Evolutionary conservation across 208 protist species (phyloP), one percentile per base, ranked within the genome.

Genomic region (Porcisia hertigi): DNA sequence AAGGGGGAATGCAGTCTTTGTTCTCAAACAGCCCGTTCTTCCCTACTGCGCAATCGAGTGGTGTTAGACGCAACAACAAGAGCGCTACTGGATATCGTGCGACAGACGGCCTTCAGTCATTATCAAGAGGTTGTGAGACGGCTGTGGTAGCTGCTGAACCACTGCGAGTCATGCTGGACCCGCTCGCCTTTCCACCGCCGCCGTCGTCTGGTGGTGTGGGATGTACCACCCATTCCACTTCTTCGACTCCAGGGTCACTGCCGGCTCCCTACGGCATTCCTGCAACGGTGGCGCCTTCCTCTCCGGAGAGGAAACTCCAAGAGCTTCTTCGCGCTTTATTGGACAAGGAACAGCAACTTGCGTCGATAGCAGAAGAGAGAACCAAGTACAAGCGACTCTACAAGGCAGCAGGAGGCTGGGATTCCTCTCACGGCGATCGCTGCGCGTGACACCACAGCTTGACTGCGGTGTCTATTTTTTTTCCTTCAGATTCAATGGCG

Each of bases 281-380:
- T 14, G 43, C 47, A 12, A 16, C 49, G 12, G 43, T 59, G 52
- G 23, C 69, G n/a, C 18, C 69, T 45, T 20, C 16, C 39, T 36
- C 49, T 36, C 43, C 70, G 7, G 81, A 83, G 57, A 16, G 71
- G 20, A 73, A 75, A 25, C 89, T 84, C 65, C 83, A 78, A 59
- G 91, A 95, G 80, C 74, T 95, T 34, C 70, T 95, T 58, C 79
- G 88, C 55, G 88, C 88, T 34, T 71, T 95, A 64, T 77, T 94
- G 43, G 88, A 92, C 64, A 95, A 94, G 62, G 91, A 95, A 75
- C 73, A 87, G 20, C 89, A 94, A 47, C 60, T 95, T 9, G 81
- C 86, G 23, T 75, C 86, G 62, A 52, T 95, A 1, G 74, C 64
- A 8, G 84, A 80, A 45, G 85, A 91, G 77, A 80, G 80, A 43